A percentile compares a stretch with the other conserved stretches of the same genome.
These are phyloP conservation scores for Fusarium sp. DNA, from an alignment of 2,329 filamentous ascomycete genomes.

Conservation along the genomic window DNA sequence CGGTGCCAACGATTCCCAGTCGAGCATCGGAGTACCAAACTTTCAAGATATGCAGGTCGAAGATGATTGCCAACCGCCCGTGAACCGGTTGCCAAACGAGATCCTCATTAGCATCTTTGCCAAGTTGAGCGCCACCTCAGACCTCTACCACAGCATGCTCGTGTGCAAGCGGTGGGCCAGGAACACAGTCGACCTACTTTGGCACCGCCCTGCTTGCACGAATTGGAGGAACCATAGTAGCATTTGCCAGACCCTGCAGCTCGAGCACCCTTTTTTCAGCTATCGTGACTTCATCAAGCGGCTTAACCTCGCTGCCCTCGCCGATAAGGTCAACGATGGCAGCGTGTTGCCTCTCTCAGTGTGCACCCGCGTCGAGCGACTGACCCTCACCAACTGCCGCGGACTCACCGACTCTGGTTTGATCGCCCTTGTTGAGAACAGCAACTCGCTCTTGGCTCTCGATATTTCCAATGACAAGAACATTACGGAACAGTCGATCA, in stretches of 20 bases:
- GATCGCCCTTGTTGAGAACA: conserved; percentile 81
- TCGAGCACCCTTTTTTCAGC: conserved; percentile 82
- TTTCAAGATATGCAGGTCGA: conserved; percentile 80
- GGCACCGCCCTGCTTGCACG: conserved; percentile 93
- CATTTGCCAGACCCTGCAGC: conserved; percentile 83
- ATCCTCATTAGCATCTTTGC: conserved; percentile 94
- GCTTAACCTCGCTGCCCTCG: conserved; percentile 86
- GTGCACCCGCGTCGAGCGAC: conserved; percentile 91
- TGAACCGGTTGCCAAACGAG: conserved; percentile 90
- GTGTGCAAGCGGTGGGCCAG: conserved; percentile 95
- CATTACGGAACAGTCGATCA: conserved; percentile 85
- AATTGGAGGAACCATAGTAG: conserved; percentile 84
- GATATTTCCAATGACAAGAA: conserved; percentile 89
- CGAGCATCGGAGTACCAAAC: conserved; percentile 85
- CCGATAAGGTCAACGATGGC: conserved; percentile 84
- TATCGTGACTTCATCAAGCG: conserved; percentile 93
- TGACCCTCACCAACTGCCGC: conserved; percentile 92
- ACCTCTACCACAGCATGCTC: conserved; percentile 89
- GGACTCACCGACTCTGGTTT: conserved; percentile 87
- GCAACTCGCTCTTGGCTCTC: conserved; percentile 84
- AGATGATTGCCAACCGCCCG: conserved; percentile 78
- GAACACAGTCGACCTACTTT: conserved; percentile 92
- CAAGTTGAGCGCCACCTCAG: conserved; percentile 79
- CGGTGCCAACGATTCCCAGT: conserved; percentile 90
- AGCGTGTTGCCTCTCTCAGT: conserved; percentile 84